These are phyloP conservation scores for Pseudogymnoascus sp. DNA, from an alignment of 2,329 filamentous ascomycete species.

Conservation along the genomic window DNA sequence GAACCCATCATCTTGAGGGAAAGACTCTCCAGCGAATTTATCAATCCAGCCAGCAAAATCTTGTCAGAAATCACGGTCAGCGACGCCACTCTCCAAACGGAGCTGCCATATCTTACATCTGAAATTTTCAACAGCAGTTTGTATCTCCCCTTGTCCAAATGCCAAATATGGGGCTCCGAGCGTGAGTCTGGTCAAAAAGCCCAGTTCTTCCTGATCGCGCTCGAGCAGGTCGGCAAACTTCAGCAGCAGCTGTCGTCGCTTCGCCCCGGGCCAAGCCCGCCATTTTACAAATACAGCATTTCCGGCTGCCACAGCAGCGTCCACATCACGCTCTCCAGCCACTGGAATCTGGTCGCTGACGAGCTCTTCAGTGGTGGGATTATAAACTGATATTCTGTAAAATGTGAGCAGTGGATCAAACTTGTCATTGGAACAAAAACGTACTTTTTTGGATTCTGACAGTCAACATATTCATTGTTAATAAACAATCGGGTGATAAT, in stretches of 20 bases:
- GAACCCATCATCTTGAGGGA: conserved; percentile 38
- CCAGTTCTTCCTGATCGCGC: conserved; percentile 29
- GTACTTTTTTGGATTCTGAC: conserved; percentile 30
- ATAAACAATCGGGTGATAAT: conserved; percentile 36
- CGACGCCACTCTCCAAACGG: conserved; percentile 20
- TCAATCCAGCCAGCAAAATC: conserved; percentile 34
- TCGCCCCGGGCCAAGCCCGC: conserved; percentile 19
- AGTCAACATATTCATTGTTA: conserved; percentile 36
- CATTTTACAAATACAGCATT: conserved; percentile 39
- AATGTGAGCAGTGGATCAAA: conserved; percentile 12
- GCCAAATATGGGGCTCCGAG: conserved; percentile 37
- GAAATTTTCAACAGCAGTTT: conserved; percentile 21
- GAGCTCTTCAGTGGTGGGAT: neutral
- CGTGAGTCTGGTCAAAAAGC: conserved; percentile 36
- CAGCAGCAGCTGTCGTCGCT: conserved; percentile 13
- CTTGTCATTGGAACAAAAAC: conserved; percentile 13
- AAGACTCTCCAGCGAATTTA: conserved; percentile 32
- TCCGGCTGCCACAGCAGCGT: conserved; percentile 38
- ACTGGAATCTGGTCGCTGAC: conserved; percentile 33
- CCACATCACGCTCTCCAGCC: conserved; percentile 30
- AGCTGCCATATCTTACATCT: conserved; percentile 18
- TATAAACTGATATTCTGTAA: conserved; percentile 39
- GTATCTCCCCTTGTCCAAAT: conserved; percentile 38
- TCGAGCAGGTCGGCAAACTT: conserved; percentile 37
- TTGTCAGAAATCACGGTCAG: neutral